Base-by-base conservation (phyloP, 75 land plant species). In the Picea glauca region DNA sequence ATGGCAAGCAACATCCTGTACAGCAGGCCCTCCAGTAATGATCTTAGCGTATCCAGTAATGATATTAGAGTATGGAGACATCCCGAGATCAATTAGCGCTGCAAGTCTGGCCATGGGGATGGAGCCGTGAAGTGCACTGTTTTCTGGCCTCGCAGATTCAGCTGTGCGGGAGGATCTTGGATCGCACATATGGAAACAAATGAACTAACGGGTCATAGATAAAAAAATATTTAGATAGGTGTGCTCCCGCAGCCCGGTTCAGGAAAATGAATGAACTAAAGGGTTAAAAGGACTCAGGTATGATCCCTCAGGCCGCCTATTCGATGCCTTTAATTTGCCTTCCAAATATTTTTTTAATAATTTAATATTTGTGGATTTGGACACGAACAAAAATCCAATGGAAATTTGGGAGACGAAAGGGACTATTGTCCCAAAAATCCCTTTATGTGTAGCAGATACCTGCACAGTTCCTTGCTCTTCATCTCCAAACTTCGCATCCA, bases 401-500 rank as follows among this genome's bases (percentile, higher is more conserved):
- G 43, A 40, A 40, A 40, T 4, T 4, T 40, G 43, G 3, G 3
- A 40, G 43, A 40, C 38, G 38, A 35, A 35, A 35, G 38, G 38
- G 38, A 35, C 1, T 35, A 35, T 35, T 35, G 38, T 35, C 38
- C 2, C 38, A 2, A 35, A 35, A 35, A 1, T 2, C 38, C 38
- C 26, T 26, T 26, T 26, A 26, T 26, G 26, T 35, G 2, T 35
- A 35, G 92, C 98, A 77, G 94, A 93, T 62, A 97, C 92, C 80
- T 97, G 98, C 9, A 95, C 78, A 23, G 91, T 91, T 11, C 99
- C 98, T 56, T 97, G 93, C 62, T 94, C 92, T 57, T 83, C 88
- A 79, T 90, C 91, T 76, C 93, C 93, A 81, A 97, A 97, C 75
- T 97, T 97, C 13, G 95, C 99, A 79, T 97, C 99, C 74, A 97